phyloP scores from a whole-genome alignment of 805 yeast genomes.

The Yamadazyma takamatsuzukensis region DNA sequence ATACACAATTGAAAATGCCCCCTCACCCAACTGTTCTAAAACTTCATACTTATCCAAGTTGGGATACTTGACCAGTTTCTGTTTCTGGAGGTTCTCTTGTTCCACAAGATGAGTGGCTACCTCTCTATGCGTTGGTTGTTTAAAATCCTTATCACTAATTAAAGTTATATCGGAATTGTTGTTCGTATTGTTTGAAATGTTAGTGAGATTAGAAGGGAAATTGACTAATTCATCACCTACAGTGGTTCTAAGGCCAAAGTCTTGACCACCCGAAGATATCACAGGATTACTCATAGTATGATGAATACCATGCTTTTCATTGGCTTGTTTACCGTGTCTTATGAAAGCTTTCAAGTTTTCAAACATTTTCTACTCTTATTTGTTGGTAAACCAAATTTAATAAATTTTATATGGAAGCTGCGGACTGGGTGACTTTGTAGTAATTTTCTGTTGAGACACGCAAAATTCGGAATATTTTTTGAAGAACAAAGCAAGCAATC shows the following conservation, averaged over 20 bases:
- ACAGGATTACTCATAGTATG: too few relatives aligned
- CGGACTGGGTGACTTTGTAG: not conserved
- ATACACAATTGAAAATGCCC: slow-evolving; percentile 76
- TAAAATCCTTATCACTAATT: not conserved
- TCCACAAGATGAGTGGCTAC: slow-evolving; percentile 35
- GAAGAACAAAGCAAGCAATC: too few relatives aligned
- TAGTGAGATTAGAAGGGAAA: slow-evolving; percentile 1
- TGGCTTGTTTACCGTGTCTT: slow-evolving; percentile 62
- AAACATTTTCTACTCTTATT: slow-evolving; percentile 28
- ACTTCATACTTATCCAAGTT: slow-evolving; percentile 41
- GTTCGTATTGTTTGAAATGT: not conserved
- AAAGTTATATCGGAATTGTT: slow-evolving; percentile 1
- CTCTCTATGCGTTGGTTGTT: slow-evolving; percentile 14
- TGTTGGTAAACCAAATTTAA: too few relatives aligned
- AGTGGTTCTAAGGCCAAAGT: not conserved
- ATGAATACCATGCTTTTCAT: slow-evolving; percentile 25
- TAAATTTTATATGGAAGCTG: not conserved
- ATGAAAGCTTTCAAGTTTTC: slow-evolving; percentile 58
- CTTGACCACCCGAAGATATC: too few relatives aligned
- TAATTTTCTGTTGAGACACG: too few relatives aligned
- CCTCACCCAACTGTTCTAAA: slow-evolving; percentile 65
- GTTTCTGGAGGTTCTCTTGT: slow-evolving; percentile 25
- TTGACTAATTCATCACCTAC: slow-evolving; percentile 1
- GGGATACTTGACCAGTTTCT: slow-evolving; percentile 27
- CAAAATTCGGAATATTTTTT: too few relatives aligned